Base-by-base conservation (phyloP, 2,329 filamentous ascomycete genomes). In the Lachnum nothofagi region DNA sequence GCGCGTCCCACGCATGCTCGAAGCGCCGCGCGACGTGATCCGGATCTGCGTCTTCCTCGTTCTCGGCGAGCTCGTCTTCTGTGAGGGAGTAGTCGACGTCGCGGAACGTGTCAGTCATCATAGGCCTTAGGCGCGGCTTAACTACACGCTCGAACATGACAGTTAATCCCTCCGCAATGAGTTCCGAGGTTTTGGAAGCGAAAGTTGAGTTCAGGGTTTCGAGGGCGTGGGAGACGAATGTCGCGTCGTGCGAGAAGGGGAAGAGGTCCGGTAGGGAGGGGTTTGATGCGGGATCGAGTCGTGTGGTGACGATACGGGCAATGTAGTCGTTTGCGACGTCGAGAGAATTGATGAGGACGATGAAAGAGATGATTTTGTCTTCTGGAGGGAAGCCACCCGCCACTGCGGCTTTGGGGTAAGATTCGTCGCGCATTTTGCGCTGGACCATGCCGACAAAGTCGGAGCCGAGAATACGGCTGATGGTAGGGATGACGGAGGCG, bases 401-500 rank as follows among this genome's bases (percentile, higher is more conserved):
- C 1, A 91, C 79, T 0, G 81, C 72, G 2, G 88, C 76, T 62
- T 86, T 88, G 0, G 91, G 93, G 63, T 96, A 97, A 53, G 85
- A 86, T 67, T 98, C 93, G 65, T 97, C 90, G 38, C 90, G 83
- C 93, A 98, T 97, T 69, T 95, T 95, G 50, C 91, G 85, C 67
- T 97, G 91, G 33, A 95, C 84, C 90, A 98, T 96, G 61, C 89
- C 88, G 56, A 97, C 84, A 65, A 97, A 98, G 67, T 98, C 93
- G 3, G 83, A 82, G 24, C 86, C 83, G 3, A 98, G 78, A 0
- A 98, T 84, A 27, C 89, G 81, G 16, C 85, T 81, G 4, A 97
- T 75, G 0, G 83, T 86, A 2, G 90, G 86, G 22, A 96, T 71
- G 5, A 95, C 86, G 48, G 80, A 87, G 35, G 81, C 80, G 19